A percentile compares a stretch with the other conserved stretches of the same genome.
These are phyloP conservation scores for Penicillium salamii DNA, from an alignment of 495 filamentous ascomycete genomes.

Conservation along the genomic window DNA sequence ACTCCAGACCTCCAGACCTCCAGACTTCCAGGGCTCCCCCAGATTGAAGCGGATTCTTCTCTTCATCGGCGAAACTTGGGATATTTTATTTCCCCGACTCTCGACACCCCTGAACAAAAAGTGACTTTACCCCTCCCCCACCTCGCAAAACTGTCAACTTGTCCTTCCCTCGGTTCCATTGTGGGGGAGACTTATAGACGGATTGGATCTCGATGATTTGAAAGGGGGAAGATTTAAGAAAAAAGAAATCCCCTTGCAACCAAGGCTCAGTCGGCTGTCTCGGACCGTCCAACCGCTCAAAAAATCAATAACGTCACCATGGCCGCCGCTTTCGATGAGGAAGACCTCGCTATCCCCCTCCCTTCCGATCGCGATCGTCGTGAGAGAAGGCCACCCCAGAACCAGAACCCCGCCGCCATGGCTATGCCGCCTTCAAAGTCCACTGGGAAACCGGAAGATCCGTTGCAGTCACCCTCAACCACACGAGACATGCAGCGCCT, in stretches of 20 bases:
- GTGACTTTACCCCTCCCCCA: slow-evolving; percentile 9
- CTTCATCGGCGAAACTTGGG: background rate
- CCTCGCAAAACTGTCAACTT: slow-evolving; percentile 8
- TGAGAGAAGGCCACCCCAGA: slow-evolving; percentile 32
- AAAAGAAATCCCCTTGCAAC: slow-evolving; percentile 11
- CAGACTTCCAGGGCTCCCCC: background rate
- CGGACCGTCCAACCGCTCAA: slow-evolving; percentile 17
- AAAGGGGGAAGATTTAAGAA: background rate
- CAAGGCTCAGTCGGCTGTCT: slow-evolving; percentile 19
- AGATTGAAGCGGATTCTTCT: background rate
- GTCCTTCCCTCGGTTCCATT: slow-evolving; percentile 26
- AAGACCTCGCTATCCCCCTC: slow-evolving; percentile 87
- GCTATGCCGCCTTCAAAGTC: slow-evolving; percentile 48
- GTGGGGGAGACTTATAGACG: slow-evolving; percentile 29
- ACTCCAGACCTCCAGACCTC: background rate
- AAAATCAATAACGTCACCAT: slow-evolving; percentile 50
- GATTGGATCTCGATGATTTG: slow-evolving; percentile 27
- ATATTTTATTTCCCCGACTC: background rate
- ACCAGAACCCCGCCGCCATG: slow-evolving; percentile 40
- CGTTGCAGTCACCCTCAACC: slow-evolving; percentile 43
- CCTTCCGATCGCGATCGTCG: slow-evolving; percentile 57
- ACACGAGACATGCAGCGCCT: slow-evolving; percentile 69
- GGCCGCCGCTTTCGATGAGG: slow-evolving; percentile 68
- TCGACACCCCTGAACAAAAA: background rate
- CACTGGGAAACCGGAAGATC: slow-evolving; percentile 33